A percentile compares a stretch with the other conserved stretches of the same genome.
Evolutionary conservation across 1,139 yeast genomes (phyloP).

Genomic region (Meyerozyma elateridarum): DNA sequence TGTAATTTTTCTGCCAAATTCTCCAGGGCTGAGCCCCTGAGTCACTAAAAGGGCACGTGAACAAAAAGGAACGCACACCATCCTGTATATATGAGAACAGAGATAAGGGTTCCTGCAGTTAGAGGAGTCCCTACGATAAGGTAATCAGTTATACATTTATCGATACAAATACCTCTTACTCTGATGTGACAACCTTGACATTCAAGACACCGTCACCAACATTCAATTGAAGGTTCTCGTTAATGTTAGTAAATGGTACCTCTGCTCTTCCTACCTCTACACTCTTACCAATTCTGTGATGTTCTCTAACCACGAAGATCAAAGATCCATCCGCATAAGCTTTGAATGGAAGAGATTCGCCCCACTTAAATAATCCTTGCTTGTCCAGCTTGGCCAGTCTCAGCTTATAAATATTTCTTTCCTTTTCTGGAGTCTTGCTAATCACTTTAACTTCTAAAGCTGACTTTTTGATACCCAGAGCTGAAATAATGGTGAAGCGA

Average conservation of each 20-base stretch:
- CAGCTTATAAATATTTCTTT: slow-evolving; percentile 63
- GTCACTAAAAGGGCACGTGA: slow-evolving; percentile 7
- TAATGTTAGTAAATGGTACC: slow-evolving; percentile 35
- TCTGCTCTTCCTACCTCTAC: slow-evolving; percentile 56
- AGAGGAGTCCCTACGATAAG: no score
- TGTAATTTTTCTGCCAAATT: slow-evolving; percentile 13
- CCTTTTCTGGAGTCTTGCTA: slow-evolving; percentile 47
- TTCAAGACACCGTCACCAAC: slow-evolving; percentile 28
- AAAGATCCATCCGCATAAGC: slow-evolving; percentile 58
- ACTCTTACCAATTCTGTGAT: slow-evolving; percentile 72
- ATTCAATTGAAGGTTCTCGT: slow-evolving; percentile 25
- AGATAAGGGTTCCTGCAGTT: no score
- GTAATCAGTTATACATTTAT: no score
- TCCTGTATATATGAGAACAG: slow-evolving; percentile 3
- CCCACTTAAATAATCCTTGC: slow-evolving; percentile 48
- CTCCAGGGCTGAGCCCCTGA: slow-evolving; percentile 8
- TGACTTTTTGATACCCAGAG: slow-evolving; percentile 28
- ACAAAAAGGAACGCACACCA: slow-evolving; percentile 6
- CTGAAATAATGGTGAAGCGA: slow-evolving; percentile 44
- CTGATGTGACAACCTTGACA: slow-evolving; percentile 20
- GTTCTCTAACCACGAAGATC: slow-evolving; percentile 56
- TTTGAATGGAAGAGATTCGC: slow-evolving; percentile 65
- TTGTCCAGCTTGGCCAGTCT: slow-evolving; percentile 51
- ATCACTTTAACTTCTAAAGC: slow-evolving; percentile 47
- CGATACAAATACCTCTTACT: slow-evolving; percentile 3